Evolutionary conservation across 495 filamentous ascomycete genomes (phyloP).

Genomic region (Xeromyces bisporus): DNA sequence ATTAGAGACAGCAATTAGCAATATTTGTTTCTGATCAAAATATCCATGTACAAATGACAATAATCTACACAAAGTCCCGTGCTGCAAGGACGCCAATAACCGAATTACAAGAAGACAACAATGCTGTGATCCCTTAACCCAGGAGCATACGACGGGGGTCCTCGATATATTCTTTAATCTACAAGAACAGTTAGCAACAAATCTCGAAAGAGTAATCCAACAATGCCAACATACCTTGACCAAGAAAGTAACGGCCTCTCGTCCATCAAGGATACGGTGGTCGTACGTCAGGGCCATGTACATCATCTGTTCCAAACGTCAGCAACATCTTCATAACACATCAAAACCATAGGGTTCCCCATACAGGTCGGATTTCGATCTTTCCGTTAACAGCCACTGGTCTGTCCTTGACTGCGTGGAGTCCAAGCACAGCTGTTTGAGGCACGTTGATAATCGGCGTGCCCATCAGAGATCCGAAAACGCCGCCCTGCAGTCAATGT

Average conservation of each 20-base stretch:
- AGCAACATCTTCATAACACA: constrained; percentile 2
- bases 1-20: too few species aligned
- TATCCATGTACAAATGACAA: constrained; percentile 4
- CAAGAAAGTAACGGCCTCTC: constrained; percentile 92
- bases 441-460: constrained; percentile 99
- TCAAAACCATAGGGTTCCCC: constrained; percentile 8
- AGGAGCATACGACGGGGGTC: constrained; percentile 88
- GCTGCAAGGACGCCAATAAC: too few species aligned
- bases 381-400: constrained; percentile 81
- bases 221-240: constrained; percentile 46
- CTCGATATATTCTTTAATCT: constrained; percentile 93
- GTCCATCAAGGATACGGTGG: constrained; percentile 84
- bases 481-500: constrained; percentile 36
- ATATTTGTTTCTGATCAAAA: not conserved
- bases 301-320: constrained; percentile 58
- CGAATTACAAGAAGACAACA: too few species aligned
- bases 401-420: constrained; percentile 97
- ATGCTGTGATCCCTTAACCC: constrained; percentile 16
- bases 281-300: constrained; percentile 96
- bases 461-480: constrained; percentile 76
- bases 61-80: constrained; percentile 26
- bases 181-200: constrained; percentile 5
- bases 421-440: constrained; percentile 84
- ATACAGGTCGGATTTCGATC: constrained; percentile 72
- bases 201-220: not conserved